Conservation (phyloP, 2,329 filamentous ascomycete species). For the Pyricularia sp. region DNA sequence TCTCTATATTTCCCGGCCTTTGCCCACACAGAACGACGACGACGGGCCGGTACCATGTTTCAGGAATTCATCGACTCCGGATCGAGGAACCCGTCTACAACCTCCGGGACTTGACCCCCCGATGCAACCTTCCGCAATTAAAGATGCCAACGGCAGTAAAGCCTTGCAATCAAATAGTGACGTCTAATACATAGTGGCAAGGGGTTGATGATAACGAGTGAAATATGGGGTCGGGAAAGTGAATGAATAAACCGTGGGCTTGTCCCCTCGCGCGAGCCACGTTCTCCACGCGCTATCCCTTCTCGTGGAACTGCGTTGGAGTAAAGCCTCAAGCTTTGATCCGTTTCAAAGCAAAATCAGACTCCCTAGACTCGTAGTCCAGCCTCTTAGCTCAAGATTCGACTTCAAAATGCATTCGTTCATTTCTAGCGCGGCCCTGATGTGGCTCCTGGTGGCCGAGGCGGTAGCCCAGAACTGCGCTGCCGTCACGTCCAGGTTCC, state of each 20-base stretch:
- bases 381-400: neutral
- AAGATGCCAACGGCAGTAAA: neutral
- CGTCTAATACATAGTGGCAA: neutral
- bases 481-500: conserved; percentile 8
- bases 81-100: neutral
- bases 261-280: too few relatives aligned
- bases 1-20: neutral
- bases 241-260: neutral
- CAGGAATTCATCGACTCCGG: neutral
- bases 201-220: neutral
- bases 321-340: neutral
- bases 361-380: neutral
- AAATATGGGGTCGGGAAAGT: neutral
- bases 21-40: neutral
- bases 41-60: neutral
- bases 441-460: conserved; percentile 5
- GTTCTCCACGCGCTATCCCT: too few relatives aligned
- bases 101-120: neutral
- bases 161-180: neutral
- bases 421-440: neutral
- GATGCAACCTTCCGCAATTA: neutral
- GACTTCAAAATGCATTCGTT: neutral
- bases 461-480: conserved; percentile 7
- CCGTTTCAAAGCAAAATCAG: neutral
- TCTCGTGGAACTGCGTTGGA: neutral